Conservation (phyloP, 2,329 filamentous ascomycete species). For the Sordariomycetes sp. region DNA sequence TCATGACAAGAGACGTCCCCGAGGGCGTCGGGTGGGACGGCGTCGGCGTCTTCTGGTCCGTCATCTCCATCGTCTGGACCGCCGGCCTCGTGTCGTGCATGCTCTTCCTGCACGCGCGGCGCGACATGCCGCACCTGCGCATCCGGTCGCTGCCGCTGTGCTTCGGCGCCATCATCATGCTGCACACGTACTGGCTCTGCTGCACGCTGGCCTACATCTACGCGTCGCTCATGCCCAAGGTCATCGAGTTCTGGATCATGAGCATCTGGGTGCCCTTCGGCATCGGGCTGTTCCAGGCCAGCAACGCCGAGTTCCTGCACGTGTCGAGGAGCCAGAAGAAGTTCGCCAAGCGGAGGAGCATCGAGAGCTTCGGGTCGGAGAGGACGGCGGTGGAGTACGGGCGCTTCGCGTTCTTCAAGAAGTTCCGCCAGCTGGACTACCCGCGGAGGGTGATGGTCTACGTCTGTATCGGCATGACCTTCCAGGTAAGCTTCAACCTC, state of each 20-base stretch:
- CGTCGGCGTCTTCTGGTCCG: slow-evolving; percentile 29
- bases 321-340: slow-evolving; percentile 44
- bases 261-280: slow-evolving; percentile 53
- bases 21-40: slow-evolving; percentile 15
- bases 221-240: slow-evolving; percentile 32
- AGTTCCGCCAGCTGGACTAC: slow-evolving; percentile 30
- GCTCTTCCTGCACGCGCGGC: slow-evolving; percentile 26
- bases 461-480: slow-evolving; percentile 40
- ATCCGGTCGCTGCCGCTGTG: slow-evolving; percentile 29
- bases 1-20: background rate
- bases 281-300: slow-evolving; percentile 55
- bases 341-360: slow-evolving; percentile 14
- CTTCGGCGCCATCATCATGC: slow-evolving; percentile 24
- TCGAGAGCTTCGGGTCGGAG: background rate
- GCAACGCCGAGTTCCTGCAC: slow-evolving; percentile 49
- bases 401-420: slow-evolving; percentile 18
- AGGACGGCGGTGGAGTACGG: slow-evolving; percentile 8
- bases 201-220: slow-evolving; percentile 27
- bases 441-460: slow-evolving; percentile 35
- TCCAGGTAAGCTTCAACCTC: slow-evolving; percentile 37
- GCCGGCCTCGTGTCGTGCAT: slow-evolving; percentile 25
- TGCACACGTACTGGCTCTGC: slow-evolving; percentile 31
- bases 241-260: slow-evolving; percentile 57
- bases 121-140: slow-evolving; percentile 26
- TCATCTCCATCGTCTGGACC: slow-evolving; percentile 26